These are phyloP conservation scores for Mortierella sp. DNA, from an alignment of 371 early-diverging fungal species.

Conservation along the genomic window DNA sequence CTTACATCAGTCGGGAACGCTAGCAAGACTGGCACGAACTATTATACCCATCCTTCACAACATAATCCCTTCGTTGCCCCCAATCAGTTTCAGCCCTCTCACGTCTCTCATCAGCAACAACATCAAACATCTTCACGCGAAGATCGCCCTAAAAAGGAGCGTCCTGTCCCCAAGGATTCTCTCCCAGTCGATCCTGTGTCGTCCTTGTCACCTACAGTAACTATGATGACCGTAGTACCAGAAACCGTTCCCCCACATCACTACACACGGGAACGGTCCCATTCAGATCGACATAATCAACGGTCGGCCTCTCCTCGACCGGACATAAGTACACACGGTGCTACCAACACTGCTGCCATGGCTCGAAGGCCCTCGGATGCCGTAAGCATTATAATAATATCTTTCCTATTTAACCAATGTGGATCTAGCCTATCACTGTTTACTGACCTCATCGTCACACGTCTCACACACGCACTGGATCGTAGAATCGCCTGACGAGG, in stretches of 20 bases:
- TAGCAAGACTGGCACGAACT: conserved; percentile 3
- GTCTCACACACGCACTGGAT: too few relatives aligned
- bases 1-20: neutral
- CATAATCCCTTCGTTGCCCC: conserved; percentile 35
- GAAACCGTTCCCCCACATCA: neutral
- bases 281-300: conserved; percentile 15
- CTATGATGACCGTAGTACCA: neutral
- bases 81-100: conserved; percentile 20
- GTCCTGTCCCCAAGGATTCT: conserved; percentile 26
- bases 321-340: neutral
- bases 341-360: neutral
- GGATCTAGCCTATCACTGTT: too few relatives aligned
- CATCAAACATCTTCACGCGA: neutral
- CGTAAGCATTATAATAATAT: neutral
- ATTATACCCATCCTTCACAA: conserved; percentile 30
- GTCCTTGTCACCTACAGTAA: neutral
- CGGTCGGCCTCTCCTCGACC: conserved; percentile 6
- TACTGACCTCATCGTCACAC: too few relatives aligned
- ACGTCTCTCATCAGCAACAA: neutral
- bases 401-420: too few relatives aligned
- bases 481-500: conserved; percentile 10
- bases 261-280: conserved; percentile 10
- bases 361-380: conserved; percentile 3
- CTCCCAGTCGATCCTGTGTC: neutral
- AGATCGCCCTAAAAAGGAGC: conserved; percentile 10